phyloP scores from a whole-genome alignment of 1,284 basidiomycete species.

The Cryptococcus maquisensis region DNA sequence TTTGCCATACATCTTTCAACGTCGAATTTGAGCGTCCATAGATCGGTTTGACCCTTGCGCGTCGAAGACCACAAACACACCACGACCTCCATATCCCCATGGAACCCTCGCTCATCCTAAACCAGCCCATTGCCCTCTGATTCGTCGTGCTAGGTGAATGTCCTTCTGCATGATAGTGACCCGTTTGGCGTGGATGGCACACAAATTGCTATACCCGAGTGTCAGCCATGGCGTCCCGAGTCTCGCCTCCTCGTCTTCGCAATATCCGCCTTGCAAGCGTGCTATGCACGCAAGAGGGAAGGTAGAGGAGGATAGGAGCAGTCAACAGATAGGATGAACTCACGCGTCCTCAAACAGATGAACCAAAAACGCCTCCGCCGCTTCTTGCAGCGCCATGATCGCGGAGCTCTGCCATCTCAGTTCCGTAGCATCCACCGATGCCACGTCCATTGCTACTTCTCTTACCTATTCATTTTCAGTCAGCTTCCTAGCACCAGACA shows the following conservation, averaged over 20 bases:
- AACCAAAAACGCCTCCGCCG: conserved; percentile 87
- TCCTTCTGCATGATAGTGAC: conserved; percentile 98
- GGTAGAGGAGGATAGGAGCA: neutral
- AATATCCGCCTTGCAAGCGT: neutral
- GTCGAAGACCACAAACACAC: neutral
- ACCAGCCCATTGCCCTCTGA: conserved; percentile 76
- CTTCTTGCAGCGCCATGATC: conserved; percentile 85
- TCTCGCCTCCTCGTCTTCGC: neutral
- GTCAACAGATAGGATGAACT: conserved; percentile 38
- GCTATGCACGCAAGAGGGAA: neutral
- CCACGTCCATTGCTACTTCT: conserved; percentile 84
- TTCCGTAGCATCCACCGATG: conserved; percentile 63
- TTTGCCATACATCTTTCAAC: too few relatives aligned
- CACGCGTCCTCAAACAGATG: conserved; percentile 95
- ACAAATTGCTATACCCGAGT: conserved; percentile 64
- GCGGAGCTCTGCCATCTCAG: conserved; percentile 90
- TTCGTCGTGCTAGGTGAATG: conserved; percentile 89
- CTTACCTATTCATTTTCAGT: conserved; percentile 62
- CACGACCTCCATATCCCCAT: neutral
- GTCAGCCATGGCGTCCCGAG: neutral
- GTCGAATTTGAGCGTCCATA: too few relatives aligned
- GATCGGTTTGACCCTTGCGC: neutral
- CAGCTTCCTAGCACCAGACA: conserved; percentile 10
- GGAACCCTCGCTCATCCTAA: conserved; percentile 18
- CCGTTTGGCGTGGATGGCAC: conserved; percentile 95